Percentiles rank a stretch among this genome's conserved stretches.
phyloP scores from a whole-genome alignment of 2,329 filamentous ascomycete species.

The Ophiostoma novo-ulmi region DNA sequence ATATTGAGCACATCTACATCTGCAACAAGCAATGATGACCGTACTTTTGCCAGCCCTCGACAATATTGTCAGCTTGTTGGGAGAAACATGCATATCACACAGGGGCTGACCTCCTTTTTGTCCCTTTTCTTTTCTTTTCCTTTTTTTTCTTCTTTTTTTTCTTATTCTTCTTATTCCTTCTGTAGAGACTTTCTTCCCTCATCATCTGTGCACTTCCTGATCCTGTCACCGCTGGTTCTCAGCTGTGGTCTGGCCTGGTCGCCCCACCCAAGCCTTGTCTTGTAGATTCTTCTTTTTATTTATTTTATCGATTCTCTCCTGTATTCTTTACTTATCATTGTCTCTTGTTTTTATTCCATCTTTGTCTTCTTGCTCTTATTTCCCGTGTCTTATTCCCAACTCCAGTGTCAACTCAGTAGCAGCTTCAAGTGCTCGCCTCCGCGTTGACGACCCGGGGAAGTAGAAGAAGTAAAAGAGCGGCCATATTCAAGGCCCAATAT shows the following conservation, averaged over 20 bases:
- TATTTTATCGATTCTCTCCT: neutral
- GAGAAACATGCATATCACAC: constrained; percentile 8
- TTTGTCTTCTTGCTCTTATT: neutral
- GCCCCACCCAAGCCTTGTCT: constrained; percentile 19
- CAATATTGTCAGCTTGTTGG: constrained; percentile 12
- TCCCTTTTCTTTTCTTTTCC: neutral
- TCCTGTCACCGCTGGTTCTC: constrained; percentile 22
- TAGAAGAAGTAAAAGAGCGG: neutral
- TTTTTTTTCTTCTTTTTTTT: neutral
- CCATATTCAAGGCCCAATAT: neutral
- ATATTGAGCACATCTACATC: neutral
- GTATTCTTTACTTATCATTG: neutral
- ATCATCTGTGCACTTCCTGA: neutral
- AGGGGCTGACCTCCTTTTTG: neutral
- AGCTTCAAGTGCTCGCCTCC: neutral
- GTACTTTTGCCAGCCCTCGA: constrained; percentile 5
- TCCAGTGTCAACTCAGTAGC: neutral
- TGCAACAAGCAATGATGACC: neutral
- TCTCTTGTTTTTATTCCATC: neutral
- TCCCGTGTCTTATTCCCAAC: too few relatives aligned
- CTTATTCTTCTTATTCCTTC: neutral
- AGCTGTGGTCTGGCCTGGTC: constrained; percentile 17
- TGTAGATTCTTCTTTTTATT: neutral
- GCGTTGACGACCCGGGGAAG: constrained; percentile 13
- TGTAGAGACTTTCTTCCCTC: neutral